Conservation (phyloP, 2,329 filamentous ascomycete genomes). For the Alternaria longipes region DNA sequence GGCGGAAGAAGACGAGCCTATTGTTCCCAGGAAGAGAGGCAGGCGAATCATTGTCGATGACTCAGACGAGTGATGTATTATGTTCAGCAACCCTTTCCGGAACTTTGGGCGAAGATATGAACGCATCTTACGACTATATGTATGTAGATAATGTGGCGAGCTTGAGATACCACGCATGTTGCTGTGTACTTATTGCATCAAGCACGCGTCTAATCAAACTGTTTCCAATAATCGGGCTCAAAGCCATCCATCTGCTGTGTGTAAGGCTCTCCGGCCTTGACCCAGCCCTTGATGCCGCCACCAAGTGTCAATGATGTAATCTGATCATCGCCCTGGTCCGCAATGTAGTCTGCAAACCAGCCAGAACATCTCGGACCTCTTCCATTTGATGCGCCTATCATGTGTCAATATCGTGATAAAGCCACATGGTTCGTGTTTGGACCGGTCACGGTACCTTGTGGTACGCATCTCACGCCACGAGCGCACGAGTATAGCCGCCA, state of each 20-base stretch:
- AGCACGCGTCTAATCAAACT: slow-evolving; percentile 36
- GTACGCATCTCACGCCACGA: slow-evolving; percentile 32
- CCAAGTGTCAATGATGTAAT: slow-evolving; percentile 55
- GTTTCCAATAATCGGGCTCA: slow-evolving; percentile 53
- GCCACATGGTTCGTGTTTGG: neutral
- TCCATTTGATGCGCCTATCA: slow-evolving; percentile 44
- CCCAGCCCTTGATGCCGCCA: slow-evolving; percentile 58
- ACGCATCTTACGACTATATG: neutral
- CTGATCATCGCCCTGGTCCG: slow-evolving; percentile 46
- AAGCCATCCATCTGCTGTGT: slow-evolving; percentile 54
- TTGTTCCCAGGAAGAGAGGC: slow-evolving; percentile 34
- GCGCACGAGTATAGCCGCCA: slow-evolving; percentile 15
- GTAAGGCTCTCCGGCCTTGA: slow-evolving; percentile 52
- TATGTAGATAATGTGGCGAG: neutral
- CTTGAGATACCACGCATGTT: neutral
- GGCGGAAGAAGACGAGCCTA: slow-evolving; percentile 31
- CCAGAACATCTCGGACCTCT: slow-evolving; percentile 48
- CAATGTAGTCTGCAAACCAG: slow-evolving; percentile 50
- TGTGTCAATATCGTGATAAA: slow-evolving; percentile 21
- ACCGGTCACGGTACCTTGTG: slow-evolving; percentile 9
- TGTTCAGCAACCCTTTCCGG: neutral
- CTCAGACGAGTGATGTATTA: slow-evolving; percentile 33
- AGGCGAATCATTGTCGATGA: slow-evolving; percentile 46
- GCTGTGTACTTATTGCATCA: neutral
- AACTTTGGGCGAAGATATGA: neutral